Evolutionary conservation across 2,329 filamentous ascomycete genomes (phyloP).

Genomic region (Fusarium sacchari): DNA sequence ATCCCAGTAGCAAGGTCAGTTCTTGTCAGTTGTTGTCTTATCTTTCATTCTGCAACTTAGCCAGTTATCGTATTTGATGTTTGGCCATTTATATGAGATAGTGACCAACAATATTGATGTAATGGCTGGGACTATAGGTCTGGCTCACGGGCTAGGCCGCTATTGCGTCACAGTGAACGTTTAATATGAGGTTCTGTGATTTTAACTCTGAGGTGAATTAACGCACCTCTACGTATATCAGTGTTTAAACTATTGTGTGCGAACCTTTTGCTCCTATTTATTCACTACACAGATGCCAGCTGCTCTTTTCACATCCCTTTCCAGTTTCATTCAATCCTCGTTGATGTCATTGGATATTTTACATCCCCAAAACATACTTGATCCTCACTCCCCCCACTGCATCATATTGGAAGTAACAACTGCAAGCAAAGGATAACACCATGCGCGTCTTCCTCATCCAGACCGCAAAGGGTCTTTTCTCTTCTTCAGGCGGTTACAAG

Average conservation of each 20-base stretch:
- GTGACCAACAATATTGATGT: too few relatives aligned
- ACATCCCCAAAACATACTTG: neutral
- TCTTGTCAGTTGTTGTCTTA: too few relatives aligned
- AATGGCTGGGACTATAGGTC: too few relatives aligned
- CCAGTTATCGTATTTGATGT: too few relatives aligned
- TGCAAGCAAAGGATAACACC: accelerated
- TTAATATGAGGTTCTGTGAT: neutral
- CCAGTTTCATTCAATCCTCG: neutral
- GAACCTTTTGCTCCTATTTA: neutral
- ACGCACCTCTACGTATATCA: neutral
- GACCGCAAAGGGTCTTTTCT: neutral
- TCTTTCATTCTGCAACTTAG: too few relatives aligned
- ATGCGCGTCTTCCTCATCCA: neutral
- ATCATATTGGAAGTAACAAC: neutral
- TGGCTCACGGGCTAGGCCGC: neutral
- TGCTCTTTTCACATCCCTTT: accelerated
- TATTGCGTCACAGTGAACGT: neutral
- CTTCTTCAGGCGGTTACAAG: neutral
- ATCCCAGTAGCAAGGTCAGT: too few relatives aligned
- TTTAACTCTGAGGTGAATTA: neutral
- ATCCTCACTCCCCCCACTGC: accelerated
- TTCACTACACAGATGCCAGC: neutral
- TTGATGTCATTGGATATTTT: neutral
- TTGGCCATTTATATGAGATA: too few relatives aligned
- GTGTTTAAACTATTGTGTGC: neutral